phyloP scores from a whole-genome alignment of 495 filamentous ascomycete genomes.

The Hypomontagnella submonticulosa region DNA sequence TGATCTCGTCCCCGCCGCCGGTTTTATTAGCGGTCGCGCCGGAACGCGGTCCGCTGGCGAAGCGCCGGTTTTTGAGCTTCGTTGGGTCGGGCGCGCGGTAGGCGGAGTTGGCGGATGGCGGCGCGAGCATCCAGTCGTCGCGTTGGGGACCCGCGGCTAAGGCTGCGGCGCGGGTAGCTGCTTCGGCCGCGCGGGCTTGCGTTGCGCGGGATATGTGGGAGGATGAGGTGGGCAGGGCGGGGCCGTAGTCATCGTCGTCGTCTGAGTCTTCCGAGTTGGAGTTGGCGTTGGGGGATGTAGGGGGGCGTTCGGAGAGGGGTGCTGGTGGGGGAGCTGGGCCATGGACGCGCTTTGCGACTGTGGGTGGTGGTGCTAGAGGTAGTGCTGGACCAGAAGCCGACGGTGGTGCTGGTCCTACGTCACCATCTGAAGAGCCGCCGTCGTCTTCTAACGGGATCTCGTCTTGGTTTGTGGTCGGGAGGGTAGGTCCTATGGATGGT shows the following conservation, averaged over 20 bases:
- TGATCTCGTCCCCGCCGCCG: constrained; percentile 61
- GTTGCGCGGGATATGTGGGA: constrained; percentile 39
- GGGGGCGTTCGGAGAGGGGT: constrained; percentile 53
- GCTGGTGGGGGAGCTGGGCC: constrained; percentile 60
- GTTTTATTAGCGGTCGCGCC: constrained; percentile 46
- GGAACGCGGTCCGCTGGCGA: constrained; percentile 70
- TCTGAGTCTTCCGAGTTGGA: constrained; percentile 36
- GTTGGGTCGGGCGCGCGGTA: constrained; percentile 81
- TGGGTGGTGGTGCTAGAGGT: too few relatives aligned
- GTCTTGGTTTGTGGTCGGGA: constrained; percentile 45
- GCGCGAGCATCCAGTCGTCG: constrained; percentile 95
- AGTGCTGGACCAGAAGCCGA: too few relatives aligned
- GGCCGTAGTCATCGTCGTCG: constrained; percentile 71
- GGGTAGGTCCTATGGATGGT: constrained; percentile 51
- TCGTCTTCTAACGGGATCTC: constrained; percentile 42
- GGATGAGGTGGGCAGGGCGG: constrained; percentile 72
- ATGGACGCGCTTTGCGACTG: too few relatives aligned
- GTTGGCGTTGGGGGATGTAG: constrained; percentile 44
- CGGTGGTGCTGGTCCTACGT: constrained; percentile 39
- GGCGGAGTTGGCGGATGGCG: constrained; percentile 70
- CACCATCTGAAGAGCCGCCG: constrained; percentile 19
- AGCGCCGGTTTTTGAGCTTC: constrained; percentile 82
- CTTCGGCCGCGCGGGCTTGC: constrained; percentile 35
- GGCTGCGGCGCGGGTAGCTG: constrained; percentile 39
- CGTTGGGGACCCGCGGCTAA: constrained; percentile 59